These are phyloP conservation scores for Lactarius hengduanensis DNA, from an alignment of 768 basidiomycete genomes.

Conservation along the genomic window DNA sequence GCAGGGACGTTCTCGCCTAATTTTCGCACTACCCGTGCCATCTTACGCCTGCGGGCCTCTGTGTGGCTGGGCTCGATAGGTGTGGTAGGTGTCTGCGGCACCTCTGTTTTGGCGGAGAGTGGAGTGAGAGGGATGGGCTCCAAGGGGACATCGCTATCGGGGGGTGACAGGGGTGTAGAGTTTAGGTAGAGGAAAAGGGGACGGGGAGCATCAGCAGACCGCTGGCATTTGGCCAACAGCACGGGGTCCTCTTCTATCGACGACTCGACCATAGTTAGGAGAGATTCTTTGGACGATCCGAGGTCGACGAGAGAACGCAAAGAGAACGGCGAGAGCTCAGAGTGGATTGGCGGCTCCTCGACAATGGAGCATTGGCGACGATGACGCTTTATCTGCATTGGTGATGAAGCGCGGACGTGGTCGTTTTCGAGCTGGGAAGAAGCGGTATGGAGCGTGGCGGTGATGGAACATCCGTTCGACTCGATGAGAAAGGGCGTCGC, in stretches of 20 bases:
- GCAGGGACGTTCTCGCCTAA: constrained; percentile 35
- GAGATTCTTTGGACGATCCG: constrained; percentile 31
- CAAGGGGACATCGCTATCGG: constrained; percentile 28
- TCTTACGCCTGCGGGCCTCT: constrained; percentile 26
- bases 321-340: constrained; percentile 1
- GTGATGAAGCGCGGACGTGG: not conserved
- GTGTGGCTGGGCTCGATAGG: constrained; percentile 13
- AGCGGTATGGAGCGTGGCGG: not conserved
- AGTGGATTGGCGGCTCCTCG: not conserved
- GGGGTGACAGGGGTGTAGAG: constrained; percentile 32
- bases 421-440: not conserved
- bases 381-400: constrained; percentile 9
- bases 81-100: constrained; percentile 10
- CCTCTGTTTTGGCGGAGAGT: not conserved
- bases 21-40: constrained; percentile 31
- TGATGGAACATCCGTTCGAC: constrained; percentile 13
- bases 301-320: constrained; percentile 23
- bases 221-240: constrained; percentile 23
- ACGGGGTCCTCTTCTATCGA: constrained; percentile 30
- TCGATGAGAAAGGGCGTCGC: constrained; percentile 28
- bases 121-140: constrained; percentile 38
- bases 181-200: constrained; percentile 38
- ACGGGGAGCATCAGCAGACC: constrained; percentile 29
- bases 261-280: constrained; percentile 30
- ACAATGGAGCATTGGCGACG: constrained; percentile 20